phyloP scores from a whole-genome alignment of 371 early-diverging fungal species.

The Apophysomyces ossiformis region DNA sequence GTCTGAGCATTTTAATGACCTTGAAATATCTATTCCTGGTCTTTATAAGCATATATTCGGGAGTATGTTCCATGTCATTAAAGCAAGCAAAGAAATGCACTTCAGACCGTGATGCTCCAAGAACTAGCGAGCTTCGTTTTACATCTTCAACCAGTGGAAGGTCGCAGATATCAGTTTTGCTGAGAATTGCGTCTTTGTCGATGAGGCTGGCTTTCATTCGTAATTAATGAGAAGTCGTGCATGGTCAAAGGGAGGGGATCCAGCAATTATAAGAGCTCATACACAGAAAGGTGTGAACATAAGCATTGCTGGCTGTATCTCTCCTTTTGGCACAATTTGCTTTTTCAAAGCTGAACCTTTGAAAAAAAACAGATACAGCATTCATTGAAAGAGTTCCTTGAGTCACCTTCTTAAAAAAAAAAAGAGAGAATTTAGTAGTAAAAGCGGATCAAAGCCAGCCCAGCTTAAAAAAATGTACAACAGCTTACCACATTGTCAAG shows the following conservation, averaged over 20 bases:
- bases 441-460: not conserved
- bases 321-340: constrained; percentile 3
- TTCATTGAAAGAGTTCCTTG: not conserved
- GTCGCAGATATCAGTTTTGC: not conserved
- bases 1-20: not conserved
- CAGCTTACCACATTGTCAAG: not conserved
- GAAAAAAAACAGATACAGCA: not conserved
- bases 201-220: not conserved
- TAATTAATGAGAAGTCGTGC: constrained; percentile 1
- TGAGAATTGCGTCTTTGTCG: not conserved
- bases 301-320: constrained; percentile 12
- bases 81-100: not conserved
- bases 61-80: not conserved
- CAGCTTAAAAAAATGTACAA: not conserved
- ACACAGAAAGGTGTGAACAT: constrained; percentile 10
- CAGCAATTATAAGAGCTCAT: constrained; percentile 5
- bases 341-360: not conserved
- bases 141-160: not conserved
- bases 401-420: not conserved
- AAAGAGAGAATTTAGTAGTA: not conserved
- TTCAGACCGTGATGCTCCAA: not conserved
- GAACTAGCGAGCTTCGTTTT: not conserved
- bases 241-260: constrained; percentile 12
- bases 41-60: not conserved
- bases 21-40: not conserved